These are phyloP conservation scores for Inonotus obliquus DNA, from an alignment of 1,284 basidiomycete species.

Conservation along the genomic window DNA sequence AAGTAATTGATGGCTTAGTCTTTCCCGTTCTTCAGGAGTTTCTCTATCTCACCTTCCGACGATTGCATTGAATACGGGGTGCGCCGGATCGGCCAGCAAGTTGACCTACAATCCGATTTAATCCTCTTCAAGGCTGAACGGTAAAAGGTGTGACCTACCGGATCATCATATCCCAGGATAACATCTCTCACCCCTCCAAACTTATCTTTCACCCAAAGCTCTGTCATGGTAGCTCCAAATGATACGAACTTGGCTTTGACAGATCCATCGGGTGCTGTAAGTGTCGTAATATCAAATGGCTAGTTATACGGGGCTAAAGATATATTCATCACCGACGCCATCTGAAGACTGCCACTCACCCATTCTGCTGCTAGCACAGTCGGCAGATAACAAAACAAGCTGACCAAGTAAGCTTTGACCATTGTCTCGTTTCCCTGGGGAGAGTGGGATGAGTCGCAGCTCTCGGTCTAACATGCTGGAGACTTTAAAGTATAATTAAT, in stretches of 20 bases:
- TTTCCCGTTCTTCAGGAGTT: not conserved
- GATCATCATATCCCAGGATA: conserved; percentile 18
- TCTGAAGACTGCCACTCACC: not conserved
- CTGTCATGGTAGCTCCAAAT: conserved; percentile 19
- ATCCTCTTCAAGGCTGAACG: too few species aligned
- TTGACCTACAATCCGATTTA: too few species aligned
- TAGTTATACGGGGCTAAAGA: not conserved
- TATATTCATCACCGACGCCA: not conserved
- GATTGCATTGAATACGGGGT: conserved; percentile 14
- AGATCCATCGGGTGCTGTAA: conserved; percentile 22
- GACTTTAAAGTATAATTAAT: too few species aligned
- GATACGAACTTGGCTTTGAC: conserved; percentile 21
- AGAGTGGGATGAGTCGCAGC: too few species aligned
- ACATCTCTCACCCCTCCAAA: conserved; percentile 9
- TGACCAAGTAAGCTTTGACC: not conserved
- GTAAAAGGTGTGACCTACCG: too few species aligned
- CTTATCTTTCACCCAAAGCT: conserved; percentile 23
- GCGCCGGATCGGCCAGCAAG: conserved; percentile 4
- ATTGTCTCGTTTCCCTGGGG: too few species aligned
- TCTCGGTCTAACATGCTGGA: too few species aligned
- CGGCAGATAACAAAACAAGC: not conserved
- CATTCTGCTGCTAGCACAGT: not conserved
- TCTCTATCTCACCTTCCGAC: conserved; percentile 11
- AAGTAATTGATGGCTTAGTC: not conserved
- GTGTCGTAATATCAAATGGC: conserved; percentile 17